Base-by-base conservation (phyloP, 768 basidiomycete species). In the Hypsizygus marmoreus region DNA sequence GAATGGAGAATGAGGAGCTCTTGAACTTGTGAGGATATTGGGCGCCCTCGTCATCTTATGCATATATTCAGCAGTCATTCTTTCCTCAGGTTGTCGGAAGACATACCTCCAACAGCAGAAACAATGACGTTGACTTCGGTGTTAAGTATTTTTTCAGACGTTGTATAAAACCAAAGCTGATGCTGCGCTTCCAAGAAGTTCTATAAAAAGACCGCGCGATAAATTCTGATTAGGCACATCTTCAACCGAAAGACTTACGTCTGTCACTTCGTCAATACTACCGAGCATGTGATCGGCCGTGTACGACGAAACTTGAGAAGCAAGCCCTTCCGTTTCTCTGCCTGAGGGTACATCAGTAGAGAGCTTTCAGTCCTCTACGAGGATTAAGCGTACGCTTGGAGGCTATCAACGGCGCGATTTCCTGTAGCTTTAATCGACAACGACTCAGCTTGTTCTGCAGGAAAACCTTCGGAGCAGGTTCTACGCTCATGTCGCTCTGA, bases 1-100 rank as follows among this genome's bases (percentile, higher is more conserved):
- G 90, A 40, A 93, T 90, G 13, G 88, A 89, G 66, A 93, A 93
- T 2, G 87, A 81, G 2, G 90, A 84, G 51, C 84, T 83, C 68
- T 93, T 92, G 74, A 92, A 93, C 22, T 77, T 70, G 62, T 92
- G 91, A 2, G 86, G 89, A 41, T 65, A 73, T 54, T 80, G 78
- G 9, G 71, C 75, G 22, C 91, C 91, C 57, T 84, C 77, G 56
- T 93, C 91, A 55, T 79, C 91, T 92, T 54, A n/a, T n/a, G n/a
- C n/a, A n/a, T n/a, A n/a, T n/a, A n/a, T n/a, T n/a, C n/a, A n/a
- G n/a, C n/a, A n/a, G n/a, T n/a, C n/a, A n/a, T n/a, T n/a, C n/a
- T n/a, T n/a, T n/a, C n/a, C n/a, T n/a, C n/a, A n/a, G n/a, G n/a
- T n/a, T n/a, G n/a, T n/a, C n/a, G n/a, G n/a, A n/a, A n/a, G n/a